Evolutionary conservation across 345 rosid genomes (phyloP), one percentile per base, ranked within the genome.

Genomic region (Conringia planisiliqua): DNA sequence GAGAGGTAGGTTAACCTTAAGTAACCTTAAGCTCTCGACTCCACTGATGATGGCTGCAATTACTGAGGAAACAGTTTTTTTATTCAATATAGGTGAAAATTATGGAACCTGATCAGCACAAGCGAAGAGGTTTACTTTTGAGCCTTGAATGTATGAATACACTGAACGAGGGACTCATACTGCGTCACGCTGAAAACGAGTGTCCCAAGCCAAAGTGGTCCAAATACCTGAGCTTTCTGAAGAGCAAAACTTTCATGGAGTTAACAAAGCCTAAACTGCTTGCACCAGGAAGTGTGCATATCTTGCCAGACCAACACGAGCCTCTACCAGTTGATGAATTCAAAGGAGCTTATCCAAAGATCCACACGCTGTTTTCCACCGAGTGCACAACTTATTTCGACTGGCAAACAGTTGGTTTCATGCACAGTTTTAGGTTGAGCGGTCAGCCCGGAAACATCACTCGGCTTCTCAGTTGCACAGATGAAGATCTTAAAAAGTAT

Each of bases 401-500:
- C 79, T 95, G 99, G 98, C 99, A 95, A 79, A 95, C 99, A 35
- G 98, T 95, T 27, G 99, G 98, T 55, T 84, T 95, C 63, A 71
- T 95, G 79, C 99, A 95, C 83, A 92, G 99, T 83, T 92, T 95
- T 85, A 85, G 75, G 73, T 78, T 74, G 61, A 95, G 97, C 72
- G 96, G 97, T 58, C 98, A 95, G 82, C 97, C 99, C 18, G 99
- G 98, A 82, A 90, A 87, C 70, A 78, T 95, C 33, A 95, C 99
- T 7, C 80, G 97, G 71, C 99, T 95, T 78, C 99, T 95, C 76
- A 95, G 99, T 76, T 95, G 98, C 78, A 88, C 91, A 24, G 97
- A 95, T 52, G 88, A 92, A 84, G 91, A 90, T 69, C 83, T 85
- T 46, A 80, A 89, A 84, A 75, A 75, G 47, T 95, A 95, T 71